Base-by-base conservation (phyloP, 805 yeast species). In the Dipodascus geniculatus region DNA sequence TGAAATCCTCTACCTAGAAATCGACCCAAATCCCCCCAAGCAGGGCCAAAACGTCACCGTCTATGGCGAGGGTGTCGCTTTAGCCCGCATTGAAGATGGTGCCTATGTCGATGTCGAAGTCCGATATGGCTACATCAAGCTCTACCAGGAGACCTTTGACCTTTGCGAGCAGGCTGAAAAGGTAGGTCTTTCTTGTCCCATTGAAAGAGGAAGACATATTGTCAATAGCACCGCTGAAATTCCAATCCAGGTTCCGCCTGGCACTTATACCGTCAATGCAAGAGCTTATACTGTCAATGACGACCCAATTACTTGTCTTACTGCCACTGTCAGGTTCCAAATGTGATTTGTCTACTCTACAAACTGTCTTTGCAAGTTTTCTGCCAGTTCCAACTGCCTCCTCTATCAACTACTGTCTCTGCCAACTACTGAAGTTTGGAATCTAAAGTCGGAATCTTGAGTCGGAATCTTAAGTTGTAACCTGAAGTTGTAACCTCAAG, bases 221-320 rank as follows among this genome's bases (percentile, higher is more conserved):
- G 71, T 93, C 53, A 67, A 76, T 23, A 89, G 89, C 68, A 70
- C 73, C 48, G 95, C 93, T 23, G 90, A 82, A 62, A 80, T 93
- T 54, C 99, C 99, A 17, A 74, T 76, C n/a, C 93, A 88, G 67
- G 95, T 91, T 28, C 99, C 99, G 55, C 96, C 98, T 20, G 99
- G 99, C 42, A 85, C 79, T 65, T 93, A 93, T 71, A 73, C 79
- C 24, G 95, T 91, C 24, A 72, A 76, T 52, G 98, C 97, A 17
- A 81, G 91, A 64, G 99, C 98, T 2, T 93, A 79, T 73, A 88
- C 95, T 47, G 80, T 73, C 48, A 87, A 85, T 53, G 96, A 87
- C 63, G 83, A 77, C 35, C 77, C 85, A 58, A 81, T 93, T 58
- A 81, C 96, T 22, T 93, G 99, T 68, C 72, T 93, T 61, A 78